Percentiles rank a stretch among this genome's conserved stretches.
Conservation (phyloP, 108 stramenopile genomes). For the Thalassiosira profunda region DNA sequence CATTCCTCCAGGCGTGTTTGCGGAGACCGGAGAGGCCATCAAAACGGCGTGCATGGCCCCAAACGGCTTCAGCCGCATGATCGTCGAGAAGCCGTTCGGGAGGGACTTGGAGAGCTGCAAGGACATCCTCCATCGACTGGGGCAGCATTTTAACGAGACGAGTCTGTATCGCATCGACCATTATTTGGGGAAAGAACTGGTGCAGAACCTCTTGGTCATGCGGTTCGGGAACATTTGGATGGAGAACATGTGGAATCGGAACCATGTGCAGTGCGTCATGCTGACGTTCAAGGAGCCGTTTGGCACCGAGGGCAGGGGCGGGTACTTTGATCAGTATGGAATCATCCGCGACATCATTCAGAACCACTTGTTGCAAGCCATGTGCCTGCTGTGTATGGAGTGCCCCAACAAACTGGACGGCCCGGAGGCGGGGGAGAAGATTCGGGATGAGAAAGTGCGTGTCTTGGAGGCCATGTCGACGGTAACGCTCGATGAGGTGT, state of each 20-base stretch:
- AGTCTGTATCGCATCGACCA: constrained; percentile 98
- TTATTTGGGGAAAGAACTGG: constrained; percentile 99
- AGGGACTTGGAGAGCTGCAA: constrained; percentile 88
- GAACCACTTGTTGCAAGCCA: constrained; percentile 95
- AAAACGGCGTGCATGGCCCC: constrained; percentile 65
- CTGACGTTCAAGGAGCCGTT: constrained; percentile 91
- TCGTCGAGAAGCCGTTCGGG: constrained; percentile 99
- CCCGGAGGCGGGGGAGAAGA: constrained; percentile 74
- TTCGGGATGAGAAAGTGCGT: constrained; percentile 96
- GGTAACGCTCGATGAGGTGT: constrained; percentile 80
- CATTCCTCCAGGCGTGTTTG: constrained; percentile 97
- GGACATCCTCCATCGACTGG: constrained; percentile 42
- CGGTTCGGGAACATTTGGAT: constrained; percentile 95
- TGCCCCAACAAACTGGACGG: constrained; percentile 79
- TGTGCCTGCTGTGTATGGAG: constrained; percentile 88
- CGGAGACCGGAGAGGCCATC: constrained; percentile 85
- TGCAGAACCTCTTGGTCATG: constrained; percentile 93
- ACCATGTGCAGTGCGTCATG: constrained; percentile 74
- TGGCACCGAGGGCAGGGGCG: constrained; percentile 93
- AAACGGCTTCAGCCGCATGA: constrained; percentile 91
- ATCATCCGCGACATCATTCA: constrained; percentile 97
- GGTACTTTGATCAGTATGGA: constrained; percentile 97
- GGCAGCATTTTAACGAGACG: constrained; percentile 85
- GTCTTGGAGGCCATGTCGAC: constrained; percentile 87
- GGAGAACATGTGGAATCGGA: constrained; percentile 89